A percentile compares a stretch with the other conserved stretches of the same genome.
Conservation (phyloP, 306 rosid genomes). For the peach (Prunus persica) region DNA sequence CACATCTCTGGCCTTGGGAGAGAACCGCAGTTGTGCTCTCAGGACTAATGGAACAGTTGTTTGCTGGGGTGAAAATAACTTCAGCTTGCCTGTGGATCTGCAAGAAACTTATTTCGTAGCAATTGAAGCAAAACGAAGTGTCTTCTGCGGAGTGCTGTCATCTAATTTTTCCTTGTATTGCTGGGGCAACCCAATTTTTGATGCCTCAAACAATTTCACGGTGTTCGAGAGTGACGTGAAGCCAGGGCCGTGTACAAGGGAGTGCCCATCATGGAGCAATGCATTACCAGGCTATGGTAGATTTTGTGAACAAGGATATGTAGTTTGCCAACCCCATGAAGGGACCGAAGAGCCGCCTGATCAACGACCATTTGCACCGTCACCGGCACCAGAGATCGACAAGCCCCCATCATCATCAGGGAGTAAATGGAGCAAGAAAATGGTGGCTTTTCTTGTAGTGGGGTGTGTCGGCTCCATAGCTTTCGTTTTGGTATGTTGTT, state of each 20-base stretch:
- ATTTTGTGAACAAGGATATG: constrained; percentile 30
- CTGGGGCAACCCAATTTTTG: constrained; percentile 56
- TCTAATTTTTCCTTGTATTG: constrained; percentile 50
- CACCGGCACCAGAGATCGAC: not conserved
- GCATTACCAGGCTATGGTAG: constrained; percentile 9
- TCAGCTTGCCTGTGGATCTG: constrained; percentile 48
- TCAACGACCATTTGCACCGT: not conserved
- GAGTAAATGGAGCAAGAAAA: constrained; percentile 45
- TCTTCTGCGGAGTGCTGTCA: constrained; percentile 61
- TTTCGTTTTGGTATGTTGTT: constrained; percentile 38
- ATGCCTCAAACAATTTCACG: constrained; percentile 21
- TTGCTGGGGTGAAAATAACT: constrained; percentile 76
- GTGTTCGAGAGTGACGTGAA: constrained; percentile 48
- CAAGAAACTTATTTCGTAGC: constrained; percentile 30
- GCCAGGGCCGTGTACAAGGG: constrained; percentile 65
- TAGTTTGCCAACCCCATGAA: constrained; percentile 35
- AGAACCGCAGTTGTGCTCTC: constrained; percentile 63
- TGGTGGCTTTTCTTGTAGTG: constrained; percentile 69
- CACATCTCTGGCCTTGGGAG: constrained; percentile 67
- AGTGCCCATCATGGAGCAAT: constrained; percentile 32
- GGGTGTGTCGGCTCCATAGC: constrained; percentile 71
- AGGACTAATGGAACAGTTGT: constrained; percentile 27
- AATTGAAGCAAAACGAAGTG: constrained; percentile 52
- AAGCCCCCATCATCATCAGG: not conserved
- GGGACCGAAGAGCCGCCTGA: too few relatives aligned